These are phyloP conservation scores for Lyophyllum decastes DNA, from an alignment of 768 basidiomycete species.

Conservation along the genomic window DNA sequence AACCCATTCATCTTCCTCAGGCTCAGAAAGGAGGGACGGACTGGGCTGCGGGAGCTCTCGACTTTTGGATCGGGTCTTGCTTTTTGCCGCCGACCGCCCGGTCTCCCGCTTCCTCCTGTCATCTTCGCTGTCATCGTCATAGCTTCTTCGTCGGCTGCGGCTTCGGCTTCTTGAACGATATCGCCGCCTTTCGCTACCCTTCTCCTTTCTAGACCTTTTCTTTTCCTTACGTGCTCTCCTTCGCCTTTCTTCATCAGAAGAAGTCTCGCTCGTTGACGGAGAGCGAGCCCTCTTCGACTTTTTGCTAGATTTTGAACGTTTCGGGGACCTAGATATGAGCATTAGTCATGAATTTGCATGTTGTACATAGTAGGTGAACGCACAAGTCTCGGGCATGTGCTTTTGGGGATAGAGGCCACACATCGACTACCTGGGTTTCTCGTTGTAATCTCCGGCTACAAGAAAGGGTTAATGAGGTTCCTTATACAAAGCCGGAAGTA, in stretches of 20 bases:
- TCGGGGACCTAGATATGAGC: slow-evolving; percentile 48
- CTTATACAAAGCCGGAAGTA: not conserved
- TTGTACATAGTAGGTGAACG: slow-evolving; percentile 23
- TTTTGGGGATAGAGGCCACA: slow-evolving; percentile 88
- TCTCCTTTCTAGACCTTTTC: slow-evolving; percentile 53
- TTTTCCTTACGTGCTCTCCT: slow-evolving; percentile 61
- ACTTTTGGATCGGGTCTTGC: slow-evolving; percentile 31
- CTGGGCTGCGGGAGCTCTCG: slow-evolving; percentile 30
- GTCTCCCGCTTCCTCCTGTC: slow-evolving; percentile 33
- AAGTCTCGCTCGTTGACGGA: slow-evolving; percentile 48
- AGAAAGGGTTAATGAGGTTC: slow-evolving; percentile 5
- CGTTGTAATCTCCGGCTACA: slow-evolving; percentile 72
- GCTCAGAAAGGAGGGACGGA: slow-evolving; percentile 25
- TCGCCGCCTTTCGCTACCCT: slow-evolving; percentile 40
- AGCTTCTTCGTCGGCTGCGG: slow-evolving; percentile 29
- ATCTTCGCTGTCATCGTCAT: slow-evolving; percentile 39
- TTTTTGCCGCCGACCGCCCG: slow-evolving; percentile 20
- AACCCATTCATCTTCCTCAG: slow-evolving; percentile 61
- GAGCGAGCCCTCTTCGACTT: slow-evolving; percentile 62
- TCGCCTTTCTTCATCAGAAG: slow-evolving; percentile 59
- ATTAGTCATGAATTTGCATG: not conserved
- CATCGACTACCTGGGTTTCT: slow-evolving; percentile 50
- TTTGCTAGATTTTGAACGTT: slow-evolving; percentile 55
- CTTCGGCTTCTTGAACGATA: slow-evolving; percentile 36
- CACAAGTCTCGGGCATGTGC: slow-evolving; percentile 60